Conservation (phyloP, 768 basidiomycete species). For the Trametes villosa region DNA sequence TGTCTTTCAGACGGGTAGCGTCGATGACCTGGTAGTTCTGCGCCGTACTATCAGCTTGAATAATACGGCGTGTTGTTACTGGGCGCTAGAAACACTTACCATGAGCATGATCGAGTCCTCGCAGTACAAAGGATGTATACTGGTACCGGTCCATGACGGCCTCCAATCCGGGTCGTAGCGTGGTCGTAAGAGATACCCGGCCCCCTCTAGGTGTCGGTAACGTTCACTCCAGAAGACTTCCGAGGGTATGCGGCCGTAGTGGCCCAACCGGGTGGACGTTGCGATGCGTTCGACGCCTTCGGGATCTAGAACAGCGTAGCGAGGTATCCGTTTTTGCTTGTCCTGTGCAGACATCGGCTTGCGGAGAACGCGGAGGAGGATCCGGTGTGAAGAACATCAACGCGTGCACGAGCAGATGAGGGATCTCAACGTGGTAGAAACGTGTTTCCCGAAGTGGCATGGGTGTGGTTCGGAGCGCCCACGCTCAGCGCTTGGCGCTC, state of each 20-base stretch:
- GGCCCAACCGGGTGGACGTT: neutral
- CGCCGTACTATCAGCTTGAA: neutral
- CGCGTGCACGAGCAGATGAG: neutral
- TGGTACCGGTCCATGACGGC: slow-evolving; percentile 19
- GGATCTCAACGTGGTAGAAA: neutral
- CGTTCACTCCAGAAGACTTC: slow-evolving; percentile 22
- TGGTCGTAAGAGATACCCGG: slow-evolving; percentile 28
- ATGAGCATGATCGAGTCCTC: neutral
- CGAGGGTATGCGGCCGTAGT: slow-evolving; percentile 4
- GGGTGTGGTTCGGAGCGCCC: neutral
- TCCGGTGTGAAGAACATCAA: neutral
- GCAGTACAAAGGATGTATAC: neutral
- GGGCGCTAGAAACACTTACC: neutral
- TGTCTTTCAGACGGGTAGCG: neutral
- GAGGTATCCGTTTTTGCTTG: slow-evolving; percentile 18
- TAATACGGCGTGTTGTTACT: neutral
- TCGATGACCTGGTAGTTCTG: neutral
- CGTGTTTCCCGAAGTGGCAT: neutral
- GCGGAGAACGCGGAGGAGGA: neutral
- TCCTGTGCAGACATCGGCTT: neutral
- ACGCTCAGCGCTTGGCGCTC: neutral
- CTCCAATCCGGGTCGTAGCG: slow-evolving; percentile 20
- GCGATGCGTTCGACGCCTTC: neutral
- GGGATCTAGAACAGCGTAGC: slow-evolving; percentile 4
- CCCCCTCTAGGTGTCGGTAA: slow-evolving; percentile 9